These are phyloP conservation scores for Sporisorium scitamineum DNA, from an alignment of 1,284 basidiomycete species.

Conservation along the genomic window DNA sequence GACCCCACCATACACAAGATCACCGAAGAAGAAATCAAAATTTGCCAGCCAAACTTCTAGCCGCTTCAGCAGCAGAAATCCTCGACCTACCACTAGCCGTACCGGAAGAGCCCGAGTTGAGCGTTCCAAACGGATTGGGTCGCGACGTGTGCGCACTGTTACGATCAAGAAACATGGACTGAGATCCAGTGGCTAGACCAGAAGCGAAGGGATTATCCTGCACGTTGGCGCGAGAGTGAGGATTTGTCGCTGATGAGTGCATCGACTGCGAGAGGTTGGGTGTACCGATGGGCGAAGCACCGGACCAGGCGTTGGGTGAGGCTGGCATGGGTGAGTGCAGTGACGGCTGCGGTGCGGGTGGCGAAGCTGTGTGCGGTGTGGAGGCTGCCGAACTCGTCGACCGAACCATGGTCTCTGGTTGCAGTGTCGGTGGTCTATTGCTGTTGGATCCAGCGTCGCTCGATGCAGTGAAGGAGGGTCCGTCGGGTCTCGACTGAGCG, in stretches of 20 bases:
- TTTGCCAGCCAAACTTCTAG: constrained; percentile 44
- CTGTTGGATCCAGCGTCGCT: background rate
- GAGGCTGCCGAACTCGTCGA: constrained; percentile 5
- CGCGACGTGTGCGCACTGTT: background rate
- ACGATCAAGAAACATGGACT: constrained; percentile 34
- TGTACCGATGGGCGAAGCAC: constrained; percentile 11
- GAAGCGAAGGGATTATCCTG: constrained; percentile 9
- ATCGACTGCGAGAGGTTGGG: constrained; percentile 22
- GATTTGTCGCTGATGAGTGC: background rate
- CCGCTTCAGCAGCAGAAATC: constrained; percentile 49
- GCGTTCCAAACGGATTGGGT: constrained; percentile 39
- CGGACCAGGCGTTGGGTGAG: constrained; percentile 13
- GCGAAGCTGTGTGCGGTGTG: background rate
- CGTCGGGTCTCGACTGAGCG: constrained; percentile 11
- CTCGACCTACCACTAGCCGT: constrained; percentile 39
- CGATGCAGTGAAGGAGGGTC: background rate
- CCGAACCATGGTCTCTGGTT: constrained; percentile 5
- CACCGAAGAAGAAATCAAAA: too few relatives aligned
- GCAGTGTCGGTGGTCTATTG: background rate
- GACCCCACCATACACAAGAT: too few relatives aligned
- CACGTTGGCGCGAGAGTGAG: background rate
- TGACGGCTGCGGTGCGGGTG: background rate
- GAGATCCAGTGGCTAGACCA: background rate
- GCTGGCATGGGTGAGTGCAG: constrained; percentile 5
- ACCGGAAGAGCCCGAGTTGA: constrained; percentile 42